Percentiles rank a stretch among this genome's conserved stretches.
Evolutionary conservation across 1,284 basidiomycete species (phyloP).

Genomic region (Pisolithus thermaeus): DNA sequence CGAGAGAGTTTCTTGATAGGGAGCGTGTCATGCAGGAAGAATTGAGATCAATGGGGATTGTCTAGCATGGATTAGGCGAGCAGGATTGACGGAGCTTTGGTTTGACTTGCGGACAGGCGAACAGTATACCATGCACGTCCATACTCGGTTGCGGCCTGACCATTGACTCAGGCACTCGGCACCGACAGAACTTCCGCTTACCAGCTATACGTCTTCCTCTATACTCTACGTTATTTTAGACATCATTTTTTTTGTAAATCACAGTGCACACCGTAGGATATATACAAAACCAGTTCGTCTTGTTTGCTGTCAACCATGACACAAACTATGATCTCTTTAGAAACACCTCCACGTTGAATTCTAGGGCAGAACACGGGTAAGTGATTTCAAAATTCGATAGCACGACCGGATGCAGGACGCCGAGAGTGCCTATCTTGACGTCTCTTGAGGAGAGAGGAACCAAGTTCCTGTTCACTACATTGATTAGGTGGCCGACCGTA

Average conservation of each 20-base stretch:
- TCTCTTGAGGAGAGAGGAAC: slow-evolving; percentile 38
- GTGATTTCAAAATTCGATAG: slow-evolving; percentile 88
- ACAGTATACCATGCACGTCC: too few species aligned
- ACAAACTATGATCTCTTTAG: slow-evolving; percentile 60
- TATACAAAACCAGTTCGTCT: background rate
- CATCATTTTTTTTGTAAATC: background rate
- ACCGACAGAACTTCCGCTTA: too few species aligned
- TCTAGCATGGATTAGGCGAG: slow-evolving; percentile 28
- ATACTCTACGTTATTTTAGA: too few species aligned
- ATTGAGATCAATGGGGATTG: slow-evolving; percentile 58
- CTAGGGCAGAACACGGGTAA: slow-evolving; percentile 93
- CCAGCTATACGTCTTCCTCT: too few species aligned
- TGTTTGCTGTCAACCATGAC: slow-evolving; percentile 6
- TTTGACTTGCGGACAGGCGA: slow-evolving; percentile 1
- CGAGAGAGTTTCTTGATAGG: slow-evolving; percentile 6
- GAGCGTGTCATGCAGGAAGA: slow-evolving; percentile 47
- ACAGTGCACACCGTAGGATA: background rate
- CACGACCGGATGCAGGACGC: slow-evolving; percentile 89
- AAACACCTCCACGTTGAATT: slow-evolving; percentile 92
- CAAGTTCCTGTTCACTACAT: slow-evolving; percentile 23
- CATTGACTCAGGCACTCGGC: too few species aligned
- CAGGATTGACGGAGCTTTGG: background rate
- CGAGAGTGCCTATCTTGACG: slow-evolving; percentile 75
- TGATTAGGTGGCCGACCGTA: slow-evolving; percentile 5
- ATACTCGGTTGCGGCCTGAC: too few species aligned